Conservation (phyloP, 2,329 filamentous ascomycete genomes). For the Boeremia exigua region DNA sequence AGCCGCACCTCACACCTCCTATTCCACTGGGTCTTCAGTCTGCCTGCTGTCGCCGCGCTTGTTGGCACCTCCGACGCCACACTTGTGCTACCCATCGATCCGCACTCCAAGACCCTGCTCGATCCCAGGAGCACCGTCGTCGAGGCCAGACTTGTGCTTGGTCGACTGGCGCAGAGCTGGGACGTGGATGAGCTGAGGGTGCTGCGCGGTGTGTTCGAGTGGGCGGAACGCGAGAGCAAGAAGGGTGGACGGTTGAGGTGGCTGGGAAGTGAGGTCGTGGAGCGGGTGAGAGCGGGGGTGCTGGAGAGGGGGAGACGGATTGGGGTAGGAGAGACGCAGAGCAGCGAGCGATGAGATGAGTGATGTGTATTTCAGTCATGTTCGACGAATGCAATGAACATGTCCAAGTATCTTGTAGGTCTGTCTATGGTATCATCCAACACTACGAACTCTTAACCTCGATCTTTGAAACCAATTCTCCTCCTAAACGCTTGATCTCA, state of each 20-base stretch:
- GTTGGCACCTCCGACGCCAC: conserved; percentile 64
- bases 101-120: conserved; percentile 54
- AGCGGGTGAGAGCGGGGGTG: conserved; percentile 60
- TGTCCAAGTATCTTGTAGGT: not conserved
- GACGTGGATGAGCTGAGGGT: conserved; percentile 59
- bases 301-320: conserved; percentile 46
- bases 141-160: conserved; percentile 73
- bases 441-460: not conserved
- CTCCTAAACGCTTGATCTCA: conserved; percentile 72
- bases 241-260: conserved; percentile 55
- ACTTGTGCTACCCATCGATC: conserved; percentile 50
- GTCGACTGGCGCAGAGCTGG: conserved; percentile 55
- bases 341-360: not conserved
- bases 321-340: not conserved
- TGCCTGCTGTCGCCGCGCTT: conserved; percentile 58
- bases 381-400: not conserved
- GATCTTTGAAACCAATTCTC: conserved; percentile 61
- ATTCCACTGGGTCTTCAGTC: conserved; percentile 76
- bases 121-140: conserved; percentile 67
- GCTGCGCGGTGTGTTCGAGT: conserved; percentile 68
- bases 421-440: conserved; percentile 1
- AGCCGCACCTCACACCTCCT: conserved; percentile 50
- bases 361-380: not conserved
- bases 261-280: conserved; percentile 63
- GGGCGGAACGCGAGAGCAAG: conserved; percentile 59